Evolutionary conservation across 768 basidiomycete genomes (phyloP).

Genomic region (Suillus plorans): DNA sequence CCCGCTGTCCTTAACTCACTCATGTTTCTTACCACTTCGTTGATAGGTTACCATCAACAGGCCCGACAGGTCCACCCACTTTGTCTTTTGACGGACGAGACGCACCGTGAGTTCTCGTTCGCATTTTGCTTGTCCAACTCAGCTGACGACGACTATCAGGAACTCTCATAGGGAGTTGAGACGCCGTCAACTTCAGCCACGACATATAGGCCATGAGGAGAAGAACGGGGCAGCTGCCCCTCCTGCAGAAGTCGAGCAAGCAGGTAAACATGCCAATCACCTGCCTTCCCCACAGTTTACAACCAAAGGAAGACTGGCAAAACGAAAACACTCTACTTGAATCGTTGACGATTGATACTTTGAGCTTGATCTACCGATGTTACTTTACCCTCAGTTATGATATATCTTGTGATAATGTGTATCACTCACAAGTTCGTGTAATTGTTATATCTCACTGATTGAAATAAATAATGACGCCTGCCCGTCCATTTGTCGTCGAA

Average conservation of each 20-base stretch:
- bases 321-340: background rate
- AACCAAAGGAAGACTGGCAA: background rate
- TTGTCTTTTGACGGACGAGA: background rate
- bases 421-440: background rate
- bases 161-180: background rate
- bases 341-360: background rate
- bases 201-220: background rate
- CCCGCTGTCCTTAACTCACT: background rate
- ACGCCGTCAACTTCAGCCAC: background rate
- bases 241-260: background rate
- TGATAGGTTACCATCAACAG: background rate
- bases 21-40: background rate
- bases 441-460: background rate
- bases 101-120: background rate
- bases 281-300: background rate
- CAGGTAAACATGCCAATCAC: background rate
- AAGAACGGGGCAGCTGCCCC: background rate
- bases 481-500: background rate
- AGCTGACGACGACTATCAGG: background rate
- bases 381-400: background rate
- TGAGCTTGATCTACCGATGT: background rate
- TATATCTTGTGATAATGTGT: background rate
- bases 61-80: background rate
- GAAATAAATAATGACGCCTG: background rate
- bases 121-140: background rate